phyloP scores from a whole-genome alignment of 2,329 filamentous ascomycete species.

The Hypoxylon sp. region DNA sequence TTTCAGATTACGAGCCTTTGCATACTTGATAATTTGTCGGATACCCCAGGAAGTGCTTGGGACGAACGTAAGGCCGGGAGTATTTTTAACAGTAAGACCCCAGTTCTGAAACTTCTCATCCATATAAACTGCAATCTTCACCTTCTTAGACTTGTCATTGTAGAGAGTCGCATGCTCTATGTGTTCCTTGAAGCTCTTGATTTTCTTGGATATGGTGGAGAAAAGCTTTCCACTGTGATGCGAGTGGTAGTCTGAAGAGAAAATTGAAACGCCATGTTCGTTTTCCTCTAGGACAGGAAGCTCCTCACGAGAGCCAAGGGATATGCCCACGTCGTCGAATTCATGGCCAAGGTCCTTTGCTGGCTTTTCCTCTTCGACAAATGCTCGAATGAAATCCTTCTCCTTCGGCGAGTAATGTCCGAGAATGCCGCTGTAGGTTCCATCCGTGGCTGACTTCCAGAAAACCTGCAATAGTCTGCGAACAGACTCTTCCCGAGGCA shows the following conservation, averaged over 20 bases:
- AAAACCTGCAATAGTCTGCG: conserved; percentile 31
- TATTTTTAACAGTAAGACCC: conserved; percentile 59
- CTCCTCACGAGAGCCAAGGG: conserved; percentile 30
- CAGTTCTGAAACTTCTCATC: conserved; percentile 57
- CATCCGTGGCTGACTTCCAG: conserved; percentile 27
- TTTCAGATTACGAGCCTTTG: conserved; percentile 54
- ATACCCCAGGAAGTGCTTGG: conserved; percentile 59
- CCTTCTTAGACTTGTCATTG: conserved; percentile 22
- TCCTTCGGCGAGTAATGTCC: conserved; percentile 17
- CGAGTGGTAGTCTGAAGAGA: not conserved
- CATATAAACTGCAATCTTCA: conserved; percentile 12
- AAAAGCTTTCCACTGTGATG: not conserved
- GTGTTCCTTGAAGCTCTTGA: not conserved
- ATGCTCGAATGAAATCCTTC: conserved; percentile 17
- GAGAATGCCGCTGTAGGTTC: conserved; percentile 23
- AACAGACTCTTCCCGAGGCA: conserved; percentile 28
- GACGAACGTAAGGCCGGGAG: conserved; percentile 59
- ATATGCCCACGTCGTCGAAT: conserved; percentile 22
- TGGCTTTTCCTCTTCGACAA: conserved; percentile 27
- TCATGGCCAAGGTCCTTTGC: conserved; percentile 15
- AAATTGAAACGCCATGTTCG: not conserved
- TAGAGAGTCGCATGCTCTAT: conserved; percentile 21
- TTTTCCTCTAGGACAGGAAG: conserved; percentile 18
- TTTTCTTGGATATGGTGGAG: conserved; percentile 8
- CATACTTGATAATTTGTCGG: conserved; percentile 59